Percentiles rank a stretch among this genome's conserved stretches.
These are phyloP conservation scores for Podosphaera fusca DNA, from an alignment of 2,329 filamentous ascomycete genomes.

Conservation along the genomic window DNA sequence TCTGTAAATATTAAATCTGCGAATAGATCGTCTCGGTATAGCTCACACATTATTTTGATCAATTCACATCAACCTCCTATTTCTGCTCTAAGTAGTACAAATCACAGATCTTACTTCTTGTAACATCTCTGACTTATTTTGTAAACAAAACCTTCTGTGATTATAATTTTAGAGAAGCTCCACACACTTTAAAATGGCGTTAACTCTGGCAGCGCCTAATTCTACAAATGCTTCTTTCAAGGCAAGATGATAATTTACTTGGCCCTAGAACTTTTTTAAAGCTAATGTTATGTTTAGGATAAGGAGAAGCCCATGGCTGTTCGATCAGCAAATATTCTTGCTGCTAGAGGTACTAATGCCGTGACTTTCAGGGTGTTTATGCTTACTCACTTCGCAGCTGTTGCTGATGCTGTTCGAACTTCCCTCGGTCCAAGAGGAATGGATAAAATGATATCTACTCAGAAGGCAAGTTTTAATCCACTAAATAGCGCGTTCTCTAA, in stretches of 20 bases:
- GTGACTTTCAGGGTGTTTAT: not conserved
- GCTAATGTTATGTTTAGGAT: conserved; percentile 24
- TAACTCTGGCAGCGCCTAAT: conserved; percentile 16
- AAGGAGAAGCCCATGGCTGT: conserved; percentile 99
- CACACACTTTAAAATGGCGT: conserved; percentile 22
- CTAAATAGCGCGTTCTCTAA: conserved; percentile 2
- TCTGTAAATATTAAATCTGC: too few species aligned
- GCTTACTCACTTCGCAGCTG: conserved; percentile 32
- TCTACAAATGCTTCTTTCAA: conserved; percentile 44
- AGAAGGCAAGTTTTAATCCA: not conserved
- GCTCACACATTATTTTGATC: too few species aligned
- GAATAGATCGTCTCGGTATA: too few species aligned
- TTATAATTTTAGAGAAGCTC: too few species aligned
- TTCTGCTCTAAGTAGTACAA: too few species aligned
- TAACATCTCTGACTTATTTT: too few species aligned
- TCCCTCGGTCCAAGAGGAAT: conserved; percentile 83
- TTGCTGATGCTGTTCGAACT: conserved; percentile 91
- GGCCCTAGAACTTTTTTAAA: conserved; percentile 6
- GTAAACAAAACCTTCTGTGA: too few species aligned
- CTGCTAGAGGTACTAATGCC: conserved; percentile 52
- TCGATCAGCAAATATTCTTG: conserved; percentile 87
- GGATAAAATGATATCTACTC: conserved; percentile 4
- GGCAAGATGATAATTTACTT: conserved; percentile 18
- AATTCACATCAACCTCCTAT: too few species aligned
- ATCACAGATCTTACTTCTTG: too few species aligned